phyloP scores from a whole-genome alignment of 441 rosid genomes.

The Eruca vesicaria region DNA sequence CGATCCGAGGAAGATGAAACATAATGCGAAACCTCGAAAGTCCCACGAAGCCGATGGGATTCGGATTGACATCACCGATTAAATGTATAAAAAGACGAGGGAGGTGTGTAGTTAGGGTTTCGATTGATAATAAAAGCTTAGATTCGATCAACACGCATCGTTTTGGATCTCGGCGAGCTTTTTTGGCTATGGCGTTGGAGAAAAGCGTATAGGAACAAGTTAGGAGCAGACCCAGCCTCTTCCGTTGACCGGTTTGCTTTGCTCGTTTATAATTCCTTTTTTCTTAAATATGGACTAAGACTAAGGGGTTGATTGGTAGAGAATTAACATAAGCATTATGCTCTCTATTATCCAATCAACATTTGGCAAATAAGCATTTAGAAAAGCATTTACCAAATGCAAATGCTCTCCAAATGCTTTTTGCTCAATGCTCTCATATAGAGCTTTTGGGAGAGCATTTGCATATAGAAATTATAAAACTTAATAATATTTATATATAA shows the following conservation, averaged over 20 bases:
- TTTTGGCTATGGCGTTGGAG: conserved; percentile 22
- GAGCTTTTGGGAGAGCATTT: too few species aligned
- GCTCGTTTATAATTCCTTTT: neutral
- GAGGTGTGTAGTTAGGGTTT: neutral
- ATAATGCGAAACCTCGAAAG: conserved; percentile 27
- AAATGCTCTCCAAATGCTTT: too few species aligned
- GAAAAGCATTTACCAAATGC: too few species aligned
- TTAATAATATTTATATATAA: too few species aligned
- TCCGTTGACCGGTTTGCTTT: conserved; percentile 24
- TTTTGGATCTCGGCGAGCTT: conserved; percentile 15
- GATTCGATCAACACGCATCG: neutral
- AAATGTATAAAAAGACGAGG: neutral
- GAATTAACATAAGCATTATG: too few species aligned
- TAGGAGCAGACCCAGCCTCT: conserved; percentile 9
- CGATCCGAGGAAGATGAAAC: conserved; percentile 43
- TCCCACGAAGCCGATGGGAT: conserved; percentile 6
- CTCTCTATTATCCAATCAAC: too few species aligned
- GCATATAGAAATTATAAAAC: too few species aligned
- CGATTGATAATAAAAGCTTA: neutral
- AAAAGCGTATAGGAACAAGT: neutral
- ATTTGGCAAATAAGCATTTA: too few species aligned
- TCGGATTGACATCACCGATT: conserved; percentile 40
- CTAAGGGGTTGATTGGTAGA: too few species aligned
- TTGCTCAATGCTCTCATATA: too few species aligned
- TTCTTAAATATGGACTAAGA: too few species aligned